Base-by-base conservation (phyloP, 179 eudicot genomes). In the Spinacia oleracea region DNA sequence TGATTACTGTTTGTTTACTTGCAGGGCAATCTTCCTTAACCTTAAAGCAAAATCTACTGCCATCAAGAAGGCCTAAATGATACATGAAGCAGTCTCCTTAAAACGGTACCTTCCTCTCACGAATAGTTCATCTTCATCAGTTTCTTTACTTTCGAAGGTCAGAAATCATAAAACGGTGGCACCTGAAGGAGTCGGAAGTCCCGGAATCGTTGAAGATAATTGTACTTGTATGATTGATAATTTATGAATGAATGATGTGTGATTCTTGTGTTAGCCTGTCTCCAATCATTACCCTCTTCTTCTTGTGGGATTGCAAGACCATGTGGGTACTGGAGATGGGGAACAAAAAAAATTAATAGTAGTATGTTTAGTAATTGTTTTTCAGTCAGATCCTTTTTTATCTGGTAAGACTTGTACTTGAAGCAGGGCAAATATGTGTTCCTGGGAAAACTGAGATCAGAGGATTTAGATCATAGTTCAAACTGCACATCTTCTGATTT, bases 21-120 rank as follows among this genome's bases (percentile, higher is more conserved):
- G 53, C 81, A 89, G 92, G 92, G 88, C 84, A 20, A 81, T 89
- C 85, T 87, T 89, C 71, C 85, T 87, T 45, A 87, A 89, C 72
- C 81, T 89, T 76, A 87, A 83, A 56, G 92, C 89, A 64, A 84
- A 83, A 79, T 85, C 92, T 42, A 38, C 75, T 23, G 73, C 83
- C 70, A 58, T 76, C 32, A 89, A 89, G 83, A 81, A 78, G 77
- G 87, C 83, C 67, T 89, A 84, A 70, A 38, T 34, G 18, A 12
- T 31, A 55, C 63, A 72, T 25, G 20, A 12, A 45, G 53, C 34
- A 27, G 18, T 11, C 35, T 60, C 12, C 6, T 53, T 53, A 53
- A 2, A 1, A 27, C 11, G 7, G 1, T 6, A 5, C 23, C 23
- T 53, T 53, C 20, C 21, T 23, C n/a, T 53, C n/a, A n/a, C n/a